phyloP scores from a whole-genome alignment of 2,329 filamentous ascomycete genomes.

The Cladosporium colombiae region DNA sequence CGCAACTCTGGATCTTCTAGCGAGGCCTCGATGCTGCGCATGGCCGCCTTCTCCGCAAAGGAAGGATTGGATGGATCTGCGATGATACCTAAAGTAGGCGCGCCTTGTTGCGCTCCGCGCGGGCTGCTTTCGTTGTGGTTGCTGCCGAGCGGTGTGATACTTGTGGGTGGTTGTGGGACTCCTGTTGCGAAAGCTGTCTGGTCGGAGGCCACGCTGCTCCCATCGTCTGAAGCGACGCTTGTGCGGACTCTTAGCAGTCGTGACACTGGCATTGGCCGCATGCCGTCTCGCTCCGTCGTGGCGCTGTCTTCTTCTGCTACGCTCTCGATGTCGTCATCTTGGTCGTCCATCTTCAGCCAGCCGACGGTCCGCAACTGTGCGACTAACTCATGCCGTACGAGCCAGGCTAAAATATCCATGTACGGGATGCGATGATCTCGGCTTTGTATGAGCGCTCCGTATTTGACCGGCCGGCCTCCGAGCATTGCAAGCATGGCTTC shows the following conservation, averaged over 20 bases:
- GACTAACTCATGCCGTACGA: conserved; percentile 90
- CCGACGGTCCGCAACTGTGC: conserved; percentile 90
- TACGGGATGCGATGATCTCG: conserved; percentile 86
- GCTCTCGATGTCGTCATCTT: not conserved
- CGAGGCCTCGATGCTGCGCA: conserved; percentile 8
- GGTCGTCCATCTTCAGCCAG: conserved; percentile 59
- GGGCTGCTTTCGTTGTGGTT: not conserved
- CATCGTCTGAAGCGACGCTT: conserved; percentile 13
- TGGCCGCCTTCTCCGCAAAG: conserved; percentile 23
- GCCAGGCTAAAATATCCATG: conserved; percentile 88
- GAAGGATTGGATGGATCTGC: conserved; percentile 26
- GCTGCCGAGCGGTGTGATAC: not conserved
- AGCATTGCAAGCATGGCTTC: conserved; percentile 85
- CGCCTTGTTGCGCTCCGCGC: not conserved
- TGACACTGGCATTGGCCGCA: conserved; percentile 11
- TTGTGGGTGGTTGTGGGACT: not conserved
- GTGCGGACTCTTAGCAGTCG: conserved; percentile 2
- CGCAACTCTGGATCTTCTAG: conserved; percentile 56
- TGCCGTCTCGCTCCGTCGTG: not conserved
- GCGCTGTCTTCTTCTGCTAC: not conserved
- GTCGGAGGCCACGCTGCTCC: conserved; percentile 14
- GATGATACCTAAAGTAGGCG: conserved; percentile 23
- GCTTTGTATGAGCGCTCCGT: conserved; percentile 79
- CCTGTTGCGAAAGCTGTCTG: conserved; percentile 16
- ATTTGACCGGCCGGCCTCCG: conserved; percentile 77